Percentiles rank a stretch among this genome's conserved stretches.
These are phyloP conservation scores for Cucumis melo DNA, from an alignment of 306 rosid genomes.

Conservation along the genomic window DNA sequence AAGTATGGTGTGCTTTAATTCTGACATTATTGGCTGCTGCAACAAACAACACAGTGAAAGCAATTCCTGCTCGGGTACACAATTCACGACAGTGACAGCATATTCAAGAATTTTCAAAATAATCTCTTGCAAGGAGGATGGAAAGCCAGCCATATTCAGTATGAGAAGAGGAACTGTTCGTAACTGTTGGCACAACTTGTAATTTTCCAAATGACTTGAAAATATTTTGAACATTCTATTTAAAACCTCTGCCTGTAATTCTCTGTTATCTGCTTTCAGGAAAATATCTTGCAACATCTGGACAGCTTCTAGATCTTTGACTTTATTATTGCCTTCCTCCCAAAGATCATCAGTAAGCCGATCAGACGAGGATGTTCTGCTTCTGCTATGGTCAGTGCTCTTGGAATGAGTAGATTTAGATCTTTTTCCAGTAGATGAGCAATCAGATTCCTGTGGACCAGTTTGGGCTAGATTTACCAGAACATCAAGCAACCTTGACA, in stretches of 20 bases:
- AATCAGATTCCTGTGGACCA: conserved; percentile 57
- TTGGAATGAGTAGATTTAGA: conserved; percentile 53
- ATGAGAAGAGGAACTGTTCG: conserved; percentile 94
- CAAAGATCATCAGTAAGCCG: conserved; percentile 66
- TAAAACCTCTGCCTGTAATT: conserved; percentile 90
- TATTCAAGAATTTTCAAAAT: conserved; percentile 97
- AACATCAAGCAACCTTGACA: conserved; percentile 91
- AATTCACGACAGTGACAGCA: conserved; percentile 97
- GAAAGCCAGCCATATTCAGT: conserved; percentile 87
- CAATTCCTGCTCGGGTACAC: conserved; percentile 97
- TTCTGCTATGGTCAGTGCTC: conserved; percentile 56
- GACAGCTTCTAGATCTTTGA: conserved; percentile 97
- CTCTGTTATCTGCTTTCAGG: conserved; percentile 70
- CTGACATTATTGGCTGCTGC: conserved; percentile 93
- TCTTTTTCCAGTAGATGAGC: conserved; percentile 42
- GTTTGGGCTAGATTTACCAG: conserved; percentile 93
- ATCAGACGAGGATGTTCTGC: conserved; percentile 57
- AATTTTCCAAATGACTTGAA: conserved; percentile 91
- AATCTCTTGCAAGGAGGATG: conserved; percentile 73
- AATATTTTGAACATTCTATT: conserved; percentile 92
- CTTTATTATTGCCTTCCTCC: conserved; percentile 83
- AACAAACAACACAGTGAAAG: conserved; percentile 95
- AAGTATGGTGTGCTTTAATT: conserved; percentile 75
- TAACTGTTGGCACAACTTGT: conserved; percentile 84
- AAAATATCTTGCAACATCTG: conserved; percentile 98